Evolutionary conservation across 2,329 filamentous ascomycete species (phyloP).

Genomic region (Colletotrichum chrysophilum): DNA sequence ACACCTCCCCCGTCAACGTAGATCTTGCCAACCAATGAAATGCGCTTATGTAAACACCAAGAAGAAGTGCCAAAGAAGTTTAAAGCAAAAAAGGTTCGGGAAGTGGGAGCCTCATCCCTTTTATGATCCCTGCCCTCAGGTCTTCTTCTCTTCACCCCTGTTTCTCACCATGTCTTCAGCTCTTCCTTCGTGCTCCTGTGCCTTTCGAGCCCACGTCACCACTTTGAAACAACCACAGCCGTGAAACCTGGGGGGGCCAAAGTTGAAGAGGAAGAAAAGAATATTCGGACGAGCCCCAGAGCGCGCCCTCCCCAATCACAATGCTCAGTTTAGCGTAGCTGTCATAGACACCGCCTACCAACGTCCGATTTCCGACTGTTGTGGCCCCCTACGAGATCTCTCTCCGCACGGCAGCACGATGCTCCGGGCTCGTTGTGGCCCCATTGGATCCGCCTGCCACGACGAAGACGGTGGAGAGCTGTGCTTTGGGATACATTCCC

Average conservation of each 20-base stretch:
- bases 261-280: background rate
- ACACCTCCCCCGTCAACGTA: background rate
- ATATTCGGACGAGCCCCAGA: background rate
- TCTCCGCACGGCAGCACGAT: background rate
- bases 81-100: slow-evolving; percentile 13
- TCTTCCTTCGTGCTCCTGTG: background rate
- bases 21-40: background rate
- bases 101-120: slow-evolving; percentile 9
- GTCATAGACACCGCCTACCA: background rate
- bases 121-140: background rate
- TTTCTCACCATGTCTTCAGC: background rate
- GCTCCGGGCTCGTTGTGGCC: background rate
- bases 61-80: background rate
- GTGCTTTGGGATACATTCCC: background rate
- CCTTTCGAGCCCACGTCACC: slow-evolving; percentile 4
- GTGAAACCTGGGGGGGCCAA: background rate
- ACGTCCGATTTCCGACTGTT: background rate
- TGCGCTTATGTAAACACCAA: background rate
- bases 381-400: background rate
- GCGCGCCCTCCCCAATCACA: background rate
- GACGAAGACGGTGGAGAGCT: background rate
- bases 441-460: background rate
- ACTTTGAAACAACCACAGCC: background rate
- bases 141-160: background rate
- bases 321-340: background rate